Percentiles rank a stretch among this genome's conserved stretches.
These are phyloP conservation scores for Candida nanaspora DNA, from an alignment of 805 yeast genomes.

Conservation along the genomic window DNA sequence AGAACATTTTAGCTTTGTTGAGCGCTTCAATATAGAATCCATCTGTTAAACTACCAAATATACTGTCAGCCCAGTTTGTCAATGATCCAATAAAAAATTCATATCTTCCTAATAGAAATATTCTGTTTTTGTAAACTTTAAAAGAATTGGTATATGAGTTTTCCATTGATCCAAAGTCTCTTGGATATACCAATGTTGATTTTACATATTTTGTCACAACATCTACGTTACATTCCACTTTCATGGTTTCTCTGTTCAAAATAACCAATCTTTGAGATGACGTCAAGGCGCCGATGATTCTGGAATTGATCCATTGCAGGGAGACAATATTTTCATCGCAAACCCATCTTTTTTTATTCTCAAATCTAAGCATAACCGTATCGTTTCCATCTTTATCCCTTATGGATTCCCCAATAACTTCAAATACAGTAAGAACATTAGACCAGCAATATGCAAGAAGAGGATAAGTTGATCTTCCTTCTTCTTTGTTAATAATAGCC, in stretches of 20 bases:
- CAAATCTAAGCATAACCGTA: constrained; percentile 24
- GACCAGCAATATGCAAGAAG: constrained; percentile 64
- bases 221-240: constrained; percentile 28
- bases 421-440: constrained; percentile 50
- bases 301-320: constrained; percentile 48
- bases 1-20: constrained; percentile 46
- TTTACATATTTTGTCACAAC: constrained; percentile 32
- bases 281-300: constrained; percentile 34
- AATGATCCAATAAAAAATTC: constrained; percentile 51
- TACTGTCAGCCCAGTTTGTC: constrained; percentile 63
- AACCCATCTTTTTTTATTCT: constrained; percentile 33
- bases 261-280: constrained; percentile 37
- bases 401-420: constrained; percentile 31
- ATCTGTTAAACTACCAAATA: constrained; percentile 38
- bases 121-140: constrained; percentile 32
- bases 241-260: constrained; percentile 33
- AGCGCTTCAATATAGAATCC: constrained; percentile 52
- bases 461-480: constrained; percentile 25
- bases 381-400: constrained; percentile 17
- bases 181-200: background rate
- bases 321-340: constrained; percentile 44
- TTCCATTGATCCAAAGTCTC: constrained; percentile 6
- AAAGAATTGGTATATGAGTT: constrained; percentile 24
- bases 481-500: constrained; percentile 24
- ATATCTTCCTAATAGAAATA: constrained; percentile 47